These are phyloP conservation scores for Candida fluviatilis DNA, from an alignment of 805 yeast species.

Conservation along the genomic window DNA sequence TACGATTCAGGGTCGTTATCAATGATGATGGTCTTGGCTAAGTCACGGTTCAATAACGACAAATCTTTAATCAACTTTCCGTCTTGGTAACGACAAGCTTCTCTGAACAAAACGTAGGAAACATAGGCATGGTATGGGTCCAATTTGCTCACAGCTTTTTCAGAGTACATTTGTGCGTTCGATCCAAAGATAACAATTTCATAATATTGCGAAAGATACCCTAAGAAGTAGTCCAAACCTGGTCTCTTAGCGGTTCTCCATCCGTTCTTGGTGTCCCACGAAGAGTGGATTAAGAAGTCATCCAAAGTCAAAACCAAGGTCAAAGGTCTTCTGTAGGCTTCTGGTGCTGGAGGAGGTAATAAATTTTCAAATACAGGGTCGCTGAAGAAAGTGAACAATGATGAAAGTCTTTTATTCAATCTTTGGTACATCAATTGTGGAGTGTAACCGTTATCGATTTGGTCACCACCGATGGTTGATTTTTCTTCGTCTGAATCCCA, in stretches of 20 bases:
- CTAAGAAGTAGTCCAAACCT: constrained; percentile 93
- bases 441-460: constrained; percentile 62
- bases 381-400: constrained; percentile 75
- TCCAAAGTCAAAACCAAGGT: constrained; percentile 88
- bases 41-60: constrained; percentile 84
- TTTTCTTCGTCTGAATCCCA: constrained; percentile 78
- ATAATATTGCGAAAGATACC: constrained; percentile 90
- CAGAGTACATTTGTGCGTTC: constrained; percentile 81
- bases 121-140: constrained; percentile 92
- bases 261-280: constrained; percentile 88
- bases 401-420: constrained; percentile 64
- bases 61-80: constrained; percentile 89
- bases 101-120: constrained; percentile 83
- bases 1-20: constrained; percentile 74
- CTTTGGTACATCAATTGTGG: constrained; percentile 65
- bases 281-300: constrained; percentile 84
- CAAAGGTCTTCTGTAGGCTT: constrained; percentile 86
- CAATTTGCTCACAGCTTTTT: constrained; percentile 76
- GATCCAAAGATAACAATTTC: constrained; percentile 91
- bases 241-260: constrained; percentile 99
- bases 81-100: constrained; percentile 85
- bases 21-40: constrained; percentile 71
- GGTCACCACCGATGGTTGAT: constrained; percentile 45
- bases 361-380: constrained; percentile 93
- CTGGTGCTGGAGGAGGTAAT: constrained; percentile 89